Evolutionary conservation across 1,284 basidiomycete genomes (phyloP).

Genomic region (Moesziomyces sp.): DNA sequence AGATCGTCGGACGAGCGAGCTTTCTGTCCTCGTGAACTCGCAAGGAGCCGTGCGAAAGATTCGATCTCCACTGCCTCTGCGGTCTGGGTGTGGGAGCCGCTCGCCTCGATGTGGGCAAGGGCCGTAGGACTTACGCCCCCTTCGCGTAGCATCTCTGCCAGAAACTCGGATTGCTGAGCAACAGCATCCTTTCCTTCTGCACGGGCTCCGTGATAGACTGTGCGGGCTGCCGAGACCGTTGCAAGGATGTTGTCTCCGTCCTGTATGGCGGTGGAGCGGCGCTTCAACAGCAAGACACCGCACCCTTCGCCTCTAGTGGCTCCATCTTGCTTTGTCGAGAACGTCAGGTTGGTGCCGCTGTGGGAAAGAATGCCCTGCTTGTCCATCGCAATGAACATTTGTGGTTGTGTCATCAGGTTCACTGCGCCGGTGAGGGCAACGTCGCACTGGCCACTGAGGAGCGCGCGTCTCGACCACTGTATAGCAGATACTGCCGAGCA

Average conservation of each 20-base stretch:
- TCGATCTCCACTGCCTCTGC: constrained; percentile 45
- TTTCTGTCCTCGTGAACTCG: not conserved
- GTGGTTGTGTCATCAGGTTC: constrained; percentile 42
- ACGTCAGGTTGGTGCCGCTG: constrained; percentile 35
- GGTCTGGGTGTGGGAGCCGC: constrained; percentile 27
- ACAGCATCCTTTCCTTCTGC: not conserved
- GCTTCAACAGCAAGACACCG: constrained; percentile 49
- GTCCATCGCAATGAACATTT: constrained; percentile 54
- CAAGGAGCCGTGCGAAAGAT: constrained; percentile 20
- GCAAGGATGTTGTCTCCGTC: constrained; percentile 50
- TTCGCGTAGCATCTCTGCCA: constrained; percentile 21
- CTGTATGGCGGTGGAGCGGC: constrained; percentile 42
- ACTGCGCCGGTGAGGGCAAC: constrained; percentile 47
- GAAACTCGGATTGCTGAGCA: constrained; percentile 14
- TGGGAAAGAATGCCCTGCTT: constrained; percentile 40
- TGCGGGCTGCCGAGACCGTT: constrained; percentile 26
- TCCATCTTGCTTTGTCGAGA: constrained; percentile 36
- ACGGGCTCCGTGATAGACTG: constrained; percentile 14
- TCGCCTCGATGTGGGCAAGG: constrained; percentile 47
- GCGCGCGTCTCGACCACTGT: constrained; percentile 40
- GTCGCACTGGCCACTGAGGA: constrained; percentile 48
- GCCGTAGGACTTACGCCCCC: constrained; percentile 3
- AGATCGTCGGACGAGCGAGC: not conserved
- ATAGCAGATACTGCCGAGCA: constrained; percentile 38
- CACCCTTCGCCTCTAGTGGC: constrained; percentile 49